A percentile compares a stretch with the other conserved stretches of the same genome.
Conservation (phyloP, 31 red algal genomes). For the Odonthalia washingtoniensis region DNA sequence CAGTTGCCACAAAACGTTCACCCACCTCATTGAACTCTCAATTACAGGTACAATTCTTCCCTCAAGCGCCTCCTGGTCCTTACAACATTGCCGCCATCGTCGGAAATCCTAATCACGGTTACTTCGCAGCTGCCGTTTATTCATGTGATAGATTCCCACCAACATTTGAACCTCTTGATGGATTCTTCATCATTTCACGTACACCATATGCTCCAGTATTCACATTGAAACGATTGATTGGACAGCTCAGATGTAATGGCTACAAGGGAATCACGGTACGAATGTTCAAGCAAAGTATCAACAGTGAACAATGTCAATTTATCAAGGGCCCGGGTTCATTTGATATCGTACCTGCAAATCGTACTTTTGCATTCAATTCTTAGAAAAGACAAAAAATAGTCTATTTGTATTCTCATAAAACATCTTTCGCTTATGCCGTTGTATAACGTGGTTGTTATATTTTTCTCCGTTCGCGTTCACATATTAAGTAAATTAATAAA, state of each 20-base stretch:
- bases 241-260: neutral
- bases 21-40: neutral
- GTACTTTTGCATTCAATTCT: too few relatives aligned
- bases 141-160: neutral
- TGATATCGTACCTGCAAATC: neutral
- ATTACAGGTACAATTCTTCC: neutral
- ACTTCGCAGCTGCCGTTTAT: neutral
- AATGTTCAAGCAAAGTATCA: neutral
- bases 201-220: neutral
- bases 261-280: neutral
- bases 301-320: neutral
- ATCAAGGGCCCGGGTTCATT: neutral
- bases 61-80: neutral
- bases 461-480: too few relatives aligned
- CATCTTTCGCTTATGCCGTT: too few relatives aligned
- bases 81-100: neutral
- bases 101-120: neutral
- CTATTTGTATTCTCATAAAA: too few relatives aligned
- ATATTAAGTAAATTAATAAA: too few relatives aligned
- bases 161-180: neutral
- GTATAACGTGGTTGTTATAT: too few relatives aligned
- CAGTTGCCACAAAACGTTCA: neutral
- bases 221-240: neutral
- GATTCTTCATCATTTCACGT: neutral
- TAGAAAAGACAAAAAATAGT: too few relatives aligned